phyloP scores from a whole-genome alignment of 495 filamentous ascomycete species.

The Peziza echinospora region DNA sequence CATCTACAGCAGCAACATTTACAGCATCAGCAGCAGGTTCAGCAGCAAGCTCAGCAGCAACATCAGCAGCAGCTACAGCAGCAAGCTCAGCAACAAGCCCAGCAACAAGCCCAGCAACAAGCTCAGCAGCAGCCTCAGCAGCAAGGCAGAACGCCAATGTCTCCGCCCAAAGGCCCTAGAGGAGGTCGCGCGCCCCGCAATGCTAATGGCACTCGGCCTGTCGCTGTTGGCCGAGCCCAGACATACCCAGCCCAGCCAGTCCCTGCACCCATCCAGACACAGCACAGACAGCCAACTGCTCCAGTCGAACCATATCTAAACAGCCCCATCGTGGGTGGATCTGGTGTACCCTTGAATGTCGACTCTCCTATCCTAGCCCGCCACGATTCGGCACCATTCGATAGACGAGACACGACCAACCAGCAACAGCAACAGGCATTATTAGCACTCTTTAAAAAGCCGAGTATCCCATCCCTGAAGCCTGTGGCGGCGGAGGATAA shows the following conservation, averaged over 20 bases:
- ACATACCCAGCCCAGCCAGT: not conserved
- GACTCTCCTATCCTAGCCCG: not conserved
- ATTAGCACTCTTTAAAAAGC: constrained; percentile 14
- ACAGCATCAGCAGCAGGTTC: not conserved
- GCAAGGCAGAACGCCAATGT: not conserved
- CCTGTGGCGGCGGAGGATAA: not conserved
- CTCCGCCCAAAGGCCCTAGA: not conserved
- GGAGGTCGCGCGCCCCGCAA: not conserved
- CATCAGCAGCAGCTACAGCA: not conserved
- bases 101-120: not conserved
- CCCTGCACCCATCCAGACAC: not conserved
- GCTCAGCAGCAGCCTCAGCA: not conserved
- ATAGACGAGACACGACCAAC: constrained; percentile 12
- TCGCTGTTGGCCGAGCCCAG: not conserved
- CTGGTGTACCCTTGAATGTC: constrained; percentile 7
- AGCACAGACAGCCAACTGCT: not conserved
- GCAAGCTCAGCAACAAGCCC: not conserved
- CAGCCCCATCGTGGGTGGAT: not conserved
- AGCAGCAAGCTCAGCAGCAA: not conserved
- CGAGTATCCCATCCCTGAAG: not conserved
- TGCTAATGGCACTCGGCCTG: constrained; percentile 3
- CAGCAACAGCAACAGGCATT: constrained; percentile 13
- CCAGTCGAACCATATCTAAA: not conserved
- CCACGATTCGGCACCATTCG: constrained; percentile 4
- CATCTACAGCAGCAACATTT: not conserved